Conservation (phyloP, 2,329 filamentous ascomycete genomes). For the Fusarium buxicola region DNA sequence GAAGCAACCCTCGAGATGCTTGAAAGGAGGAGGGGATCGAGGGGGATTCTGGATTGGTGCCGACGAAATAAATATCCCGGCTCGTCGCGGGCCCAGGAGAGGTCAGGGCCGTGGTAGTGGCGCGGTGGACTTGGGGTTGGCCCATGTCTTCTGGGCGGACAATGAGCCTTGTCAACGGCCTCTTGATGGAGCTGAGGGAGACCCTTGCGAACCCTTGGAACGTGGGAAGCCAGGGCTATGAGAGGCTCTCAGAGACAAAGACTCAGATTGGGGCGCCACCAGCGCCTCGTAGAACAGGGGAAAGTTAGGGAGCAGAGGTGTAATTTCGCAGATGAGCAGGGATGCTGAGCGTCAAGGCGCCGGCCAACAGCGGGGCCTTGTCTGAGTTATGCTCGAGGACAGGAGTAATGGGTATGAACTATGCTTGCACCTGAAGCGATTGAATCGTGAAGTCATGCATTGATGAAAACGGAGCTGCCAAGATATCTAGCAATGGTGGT, state of each 20-base stretch:
- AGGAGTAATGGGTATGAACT: conserved; percentile 12
- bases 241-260: conserved; percentile 32
- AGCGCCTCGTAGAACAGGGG: conserved; percentile 31
- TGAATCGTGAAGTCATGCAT: conserved; percentile 18
- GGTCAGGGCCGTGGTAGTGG: conserved; percentile 29
- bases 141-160: conserved; percentile 28
- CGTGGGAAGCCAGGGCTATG: conserved; percentile 24
- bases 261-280: conserved; percentile 37
- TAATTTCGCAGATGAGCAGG: conserved; percentile 45
- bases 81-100: conserved; percentile 14
- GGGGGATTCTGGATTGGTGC: conserved; percentile 26
- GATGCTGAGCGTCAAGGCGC: conserved; percentile 27
- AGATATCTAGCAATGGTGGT: conserved; percentile 34
- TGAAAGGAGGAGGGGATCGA: conserved; percentile 35
- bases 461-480: conserved; percentile 27
- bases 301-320: conserved; percentile 33
- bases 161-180: conserved; percentile 19
- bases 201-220: conserved; percentile 28
- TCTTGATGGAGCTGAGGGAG: conserved; percentile 24
- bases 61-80: conserved; percentile 36
- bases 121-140: conserved; percentile 39
- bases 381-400: conserved; percentile 14
- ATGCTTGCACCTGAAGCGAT: not conserved
- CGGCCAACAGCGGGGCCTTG: conserved; percentile 42
- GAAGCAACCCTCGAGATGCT: conserved; percentile 39